A percentile compares a stretch with the other conserved stretches of the same genome.
Conservation (phyloP, 192 early-diverging fungal species). For the Backusella psychrophila region DNA sequence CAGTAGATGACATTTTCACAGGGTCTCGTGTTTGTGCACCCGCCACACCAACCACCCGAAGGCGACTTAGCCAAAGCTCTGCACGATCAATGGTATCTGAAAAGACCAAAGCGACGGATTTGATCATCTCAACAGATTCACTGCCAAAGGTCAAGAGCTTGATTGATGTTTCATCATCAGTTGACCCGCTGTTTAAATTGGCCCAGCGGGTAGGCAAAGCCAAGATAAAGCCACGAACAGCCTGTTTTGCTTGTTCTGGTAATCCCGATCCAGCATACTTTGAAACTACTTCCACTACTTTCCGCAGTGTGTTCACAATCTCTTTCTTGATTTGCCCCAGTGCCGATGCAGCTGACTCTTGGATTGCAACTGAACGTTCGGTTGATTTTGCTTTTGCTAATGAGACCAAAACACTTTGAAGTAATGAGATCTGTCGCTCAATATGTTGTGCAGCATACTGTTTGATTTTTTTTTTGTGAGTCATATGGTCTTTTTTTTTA, state of each 20-base stretch:
- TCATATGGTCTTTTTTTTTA: not conserved
- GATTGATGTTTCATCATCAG: conserved; percentile 30
- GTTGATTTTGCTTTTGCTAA: conserved; percentile 26
- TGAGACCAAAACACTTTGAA: conserved; percentile 57
- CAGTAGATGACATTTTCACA: not conserved
- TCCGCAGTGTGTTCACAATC: conserved; percentile 78
- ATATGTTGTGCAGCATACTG: conserved; percentile 77
- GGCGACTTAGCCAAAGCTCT: conserved; percentile 57
- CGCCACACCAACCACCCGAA: conserved; percentile 31
- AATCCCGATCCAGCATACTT: conserved; percentile 83
- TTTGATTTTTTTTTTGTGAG: not conserved
- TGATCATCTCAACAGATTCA: conserved; percentile 68
- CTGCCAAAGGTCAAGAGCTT: conserved; percentile 65
- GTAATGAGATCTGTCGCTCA: conserved; percentile 60
- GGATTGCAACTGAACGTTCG: conserved; percentile 7
- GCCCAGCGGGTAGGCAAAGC: conserved; percentile 78
- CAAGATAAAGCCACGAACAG: conserved; percentile 85
- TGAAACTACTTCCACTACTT: conserved; percentile 83
- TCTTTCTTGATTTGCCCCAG: conserved; percentile 70
- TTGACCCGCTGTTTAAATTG: conserved; percentile 25
- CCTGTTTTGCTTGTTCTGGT: conserved; percentile 78
- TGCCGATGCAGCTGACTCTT: conserved; percentile 37
- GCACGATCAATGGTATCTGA: conserved; percentile 66
- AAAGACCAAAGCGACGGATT: conserved; percentile 63
- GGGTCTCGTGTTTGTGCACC: conserved; percentile 4